Base-by-base conservation (phyloP, 2,329 filamentous ascomycete species). In the Elsinoe australis region DNA sequence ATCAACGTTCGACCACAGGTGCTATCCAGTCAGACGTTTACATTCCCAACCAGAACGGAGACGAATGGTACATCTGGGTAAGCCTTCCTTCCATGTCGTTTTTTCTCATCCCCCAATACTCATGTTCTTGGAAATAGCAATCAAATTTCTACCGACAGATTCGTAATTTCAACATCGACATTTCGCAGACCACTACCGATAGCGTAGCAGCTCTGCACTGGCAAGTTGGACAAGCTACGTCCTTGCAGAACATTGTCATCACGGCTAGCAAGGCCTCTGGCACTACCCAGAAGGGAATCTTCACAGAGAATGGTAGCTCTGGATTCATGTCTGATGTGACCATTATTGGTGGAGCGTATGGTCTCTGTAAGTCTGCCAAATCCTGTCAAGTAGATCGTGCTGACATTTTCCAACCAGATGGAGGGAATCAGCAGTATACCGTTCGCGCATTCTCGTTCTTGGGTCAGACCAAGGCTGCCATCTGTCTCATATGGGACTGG, bases 401-500 rank as follows among this genome's bases (percentile, higher is more conserved):
- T n/a, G n/a, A n/a, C n/a, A n/a, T n/a, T n/a, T n/a, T n/a, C n/a
- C n/a, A n/a, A n/a, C n/a, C n/a, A n/a, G n/a, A n/a, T n/a, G n/a
- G n/a, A n/a, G 87, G 87, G 45, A 87, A 81, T 66, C 87, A 94
- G 68, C 87, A 94, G 66, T 92, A 89, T 67, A 90, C 86, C 31
- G 83, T 81, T 18, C 82, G 86, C 56, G 90, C 92, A 67, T 61
- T 92, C 62, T 83, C 75, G 24, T 94, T 94, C 74, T n/a, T n/a
- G n/a, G 85, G 84, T 63, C 75, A 78, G 65, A 88, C 84, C 71
- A 75, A 85, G 61, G 92, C 85, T 2, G 87, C 85, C 52, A 79
- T 94, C 54, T 86, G 78, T 68, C 83, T 90, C 80, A 87, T 87
- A 72, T 94, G 87, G 87, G 85, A 90, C 70, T 94, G 87, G 87